These are phyloP conservation scores for Epichloe sp. DNA, from an alignment of 2,329 filamentous ascomycete genomes.

Conservation along the genomic window DNA sequence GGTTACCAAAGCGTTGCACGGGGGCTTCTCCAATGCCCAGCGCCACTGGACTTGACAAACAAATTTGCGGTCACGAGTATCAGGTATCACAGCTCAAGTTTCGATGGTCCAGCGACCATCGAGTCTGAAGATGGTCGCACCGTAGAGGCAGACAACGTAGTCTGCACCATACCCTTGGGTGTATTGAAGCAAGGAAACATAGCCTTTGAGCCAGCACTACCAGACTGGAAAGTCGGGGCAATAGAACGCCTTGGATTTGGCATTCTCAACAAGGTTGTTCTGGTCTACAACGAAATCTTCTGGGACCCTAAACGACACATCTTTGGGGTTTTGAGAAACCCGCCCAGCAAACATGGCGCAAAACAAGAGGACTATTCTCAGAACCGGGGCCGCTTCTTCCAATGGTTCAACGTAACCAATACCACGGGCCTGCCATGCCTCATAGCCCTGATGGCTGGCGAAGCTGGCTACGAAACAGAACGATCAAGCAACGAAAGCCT, in stretches of 20 bases:
- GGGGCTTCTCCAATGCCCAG: conserved; percentile 62
- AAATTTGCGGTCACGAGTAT: conserved; percentile 62
- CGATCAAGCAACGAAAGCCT: conserved; percentile 60
- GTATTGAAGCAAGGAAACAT: conserved; percentile 76
- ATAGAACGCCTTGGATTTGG: conserved; percentile 84
- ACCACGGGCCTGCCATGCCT: conserved; percentile 80
- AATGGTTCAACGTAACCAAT: conserved; percentile 93
- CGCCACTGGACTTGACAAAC: conserved; percentile 62
- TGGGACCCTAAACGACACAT: conserved; percentile 88
- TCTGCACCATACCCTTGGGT: conserved; percentile 80
- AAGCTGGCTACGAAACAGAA: conserved; percentile 84
- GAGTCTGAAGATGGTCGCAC: conserved; percentile 65
- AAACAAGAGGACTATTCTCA: conserved; percentile 66
- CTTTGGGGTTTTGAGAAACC: conserved; percentile 77
- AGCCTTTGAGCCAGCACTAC: conserved; percentile 81
- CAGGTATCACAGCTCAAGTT: conserved; percentile 40
- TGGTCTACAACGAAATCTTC: conserved; percentile 80
- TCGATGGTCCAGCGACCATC: conserved; percentile 41
- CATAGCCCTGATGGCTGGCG: conserved; percentile 88
- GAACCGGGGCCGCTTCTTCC: conserved; percentile 81
- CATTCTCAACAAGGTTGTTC: conserved; percentile 84
- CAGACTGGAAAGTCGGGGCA: conserved; percentile 68
- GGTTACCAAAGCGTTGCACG: conserved; percentile 91
- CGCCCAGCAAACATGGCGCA: conserved; percentile 55
- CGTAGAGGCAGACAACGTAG: conserved; percentile 78